Base-by-base conservation (phyloP, 768 basidiomycete genomes). In the Calvatia gigantea region DNA sequence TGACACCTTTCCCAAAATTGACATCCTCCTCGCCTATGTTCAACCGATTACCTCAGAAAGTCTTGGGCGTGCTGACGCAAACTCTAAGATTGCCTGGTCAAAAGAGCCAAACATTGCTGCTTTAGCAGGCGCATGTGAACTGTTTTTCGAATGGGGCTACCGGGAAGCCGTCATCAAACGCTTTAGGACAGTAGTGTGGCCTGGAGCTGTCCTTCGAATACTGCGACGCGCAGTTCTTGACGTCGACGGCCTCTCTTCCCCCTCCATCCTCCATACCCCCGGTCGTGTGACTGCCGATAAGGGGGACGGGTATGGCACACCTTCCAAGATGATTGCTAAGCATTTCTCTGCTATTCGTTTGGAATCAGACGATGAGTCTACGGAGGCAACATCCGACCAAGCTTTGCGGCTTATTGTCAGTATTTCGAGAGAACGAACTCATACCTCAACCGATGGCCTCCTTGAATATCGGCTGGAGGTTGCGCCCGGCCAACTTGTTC, bases 81-180 rank as follows among this genome's bases (percentile, higher is more conserved):
- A 74, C 32, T 60, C 71, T 48, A 67, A 62, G 56, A 66, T 77
- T 25, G 77, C 72, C 0, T 80, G 78, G 73, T 66, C 74, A 1
- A 77, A 72, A 54, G 89, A 92, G 57, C 87, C 88, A 0, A 83
- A 87, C 61, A 71, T 91, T 1, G 80, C 79, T 14, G 82, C 80
- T 51, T 79, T 95, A 14, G 93, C 94, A 0, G 80, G 73, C 8
- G 75, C 86, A 2, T 95, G 93, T 72, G 94, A 97, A 68, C 77
- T 85, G 44, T 89, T 86, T 66, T 96, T 96, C 59, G 94, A 95
- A 65, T 97, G 94, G 94, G 94, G 94, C 0, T 85, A 91, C 47
- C 85, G 78, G 62, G 87, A 91, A 45, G 75, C 84, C 2, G 91
- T 96, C 53, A 79, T 90, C 60, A 91, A 91, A 60, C 85, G 91